Evolutionary conservation across 2,329 filamentous ascomycete species (phyloP), one percentile per base, ranked within the genome.

Genomic region (Fusarium sp.): DNA sequence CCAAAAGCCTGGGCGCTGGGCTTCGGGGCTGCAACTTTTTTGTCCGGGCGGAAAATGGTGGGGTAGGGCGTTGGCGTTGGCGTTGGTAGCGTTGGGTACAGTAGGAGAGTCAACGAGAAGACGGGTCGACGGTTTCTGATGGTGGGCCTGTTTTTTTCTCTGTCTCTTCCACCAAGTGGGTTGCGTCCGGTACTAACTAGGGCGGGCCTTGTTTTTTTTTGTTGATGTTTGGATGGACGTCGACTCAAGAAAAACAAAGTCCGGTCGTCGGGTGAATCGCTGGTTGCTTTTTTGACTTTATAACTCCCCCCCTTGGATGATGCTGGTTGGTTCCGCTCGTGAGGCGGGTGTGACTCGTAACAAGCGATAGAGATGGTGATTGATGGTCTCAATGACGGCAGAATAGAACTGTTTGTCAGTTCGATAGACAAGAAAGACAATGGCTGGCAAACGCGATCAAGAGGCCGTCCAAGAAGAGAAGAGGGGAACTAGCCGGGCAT

Each of bases 261-360:
- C 48, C 32, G 41, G 58, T 61, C 42, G 56, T 43, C 33, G 44
- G 50, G 38, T 37, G 37, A 53, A 25, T 23, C 50, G 47, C 47
- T 39, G 52, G 41, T 50, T 58, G 53, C 48, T 44, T 63, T 52
- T 56, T 65, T 55, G 27, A 47, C 43, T 55, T 57, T 53, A 13
- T 10, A 39, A 46, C 23, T 25, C 23, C 53, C 45, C 35, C 42
- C 37, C 45, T 54, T 49, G 43, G 25, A 58, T 33, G 53, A 53
- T 49, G 35, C 29, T 57, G 48, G 57, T 65, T 65, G 57, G 61
- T 43, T 57, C 38, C 45, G 45, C 41, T 65, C 35, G 49, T 62
- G 41, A 62, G 46, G 53, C 43, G 41, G 37, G 42, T 55, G 46
- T 65, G 63, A 65, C 63, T 65, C 53, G 62, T 57, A 63, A 49